Evolutionary conservation across 352 stramenopile species (phyloP).

Genomic region (Globisporangium megalacanthum): DNA sequence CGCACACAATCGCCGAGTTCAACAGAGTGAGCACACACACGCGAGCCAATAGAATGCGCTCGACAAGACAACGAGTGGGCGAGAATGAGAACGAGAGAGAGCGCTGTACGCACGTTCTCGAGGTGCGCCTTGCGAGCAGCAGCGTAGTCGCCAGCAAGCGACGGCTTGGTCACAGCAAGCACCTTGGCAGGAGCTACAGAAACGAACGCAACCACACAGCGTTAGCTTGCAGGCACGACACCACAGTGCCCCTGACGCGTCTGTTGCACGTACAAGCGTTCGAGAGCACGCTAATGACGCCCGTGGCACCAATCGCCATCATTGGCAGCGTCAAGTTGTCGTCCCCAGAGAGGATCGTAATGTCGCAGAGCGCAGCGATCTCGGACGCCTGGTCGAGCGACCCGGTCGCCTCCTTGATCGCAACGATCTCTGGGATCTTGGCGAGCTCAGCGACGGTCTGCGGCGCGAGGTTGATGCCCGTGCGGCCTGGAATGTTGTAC

Average conservation of each 20-base stretch:
- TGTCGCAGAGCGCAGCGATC: constrained; percentile 86
- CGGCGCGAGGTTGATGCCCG: constrained; percentile 92
- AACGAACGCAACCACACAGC: constrained; percentile 7
- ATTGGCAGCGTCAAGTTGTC: constrained; percentile 89
- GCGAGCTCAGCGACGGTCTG: constrained; percentile 92
- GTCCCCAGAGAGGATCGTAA: constrained; percentile 89
- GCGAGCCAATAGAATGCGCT: too few relatives aligned
- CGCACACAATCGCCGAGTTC: too few relatives aligned
- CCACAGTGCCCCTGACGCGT: not conserved
- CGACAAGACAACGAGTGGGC: not conserved
- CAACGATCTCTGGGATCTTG: constrained; percentile 95
- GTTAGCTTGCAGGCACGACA: not conserved
- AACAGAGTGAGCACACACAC: not conserved
- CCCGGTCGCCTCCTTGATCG: constrained; percentile 97
- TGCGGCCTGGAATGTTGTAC: constrained; percentile 97
- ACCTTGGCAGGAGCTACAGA: constrained; percentile 74
- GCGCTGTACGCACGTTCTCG: constrained; percentile 57
- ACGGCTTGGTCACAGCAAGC: constrained; percentile 70
- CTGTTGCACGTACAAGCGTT: constrained; percentile 64
- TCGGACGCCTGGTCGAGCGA: constrained; percentile 87
- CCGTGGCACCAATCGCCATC: constrained; percentile 85
- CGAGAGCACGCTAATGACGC: constrained; percentile 89
- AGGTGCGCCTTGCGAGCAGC: constrained; percentile 79
- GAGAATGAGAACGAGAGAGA: not conserved
- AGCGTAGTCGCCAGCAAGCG: constrained; percentile 76